These are phyloP conservation scores for Moesziomyces globuligerus DNA, from an alignment of 1,284 basidiomycete species.

Conservation along the genomic window DNA sequence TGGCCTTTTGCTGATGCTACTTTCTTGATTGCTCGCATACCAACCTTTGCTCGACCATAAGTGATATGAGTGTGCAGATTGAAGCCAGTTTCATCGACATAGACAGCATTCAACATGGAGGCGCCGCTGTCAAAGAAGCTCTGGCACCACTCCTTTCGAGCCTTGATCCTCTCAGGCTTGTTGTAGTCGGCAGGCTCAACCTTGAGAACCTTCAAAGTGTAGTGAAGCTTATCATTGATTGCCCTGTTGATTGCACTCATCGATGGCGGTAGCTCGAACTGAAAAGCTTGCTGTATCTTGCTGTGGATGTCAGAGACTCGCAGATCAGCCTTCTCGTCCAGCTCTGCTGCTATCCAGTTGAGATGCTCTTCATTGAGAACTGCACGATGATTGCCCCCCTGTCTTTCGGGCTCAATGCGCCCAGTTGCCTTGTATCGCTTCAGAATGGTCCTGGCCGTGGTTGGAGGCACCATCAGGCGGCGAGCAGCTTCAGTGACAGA, in stretches of 20 bases:
- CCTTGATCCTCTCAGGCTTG: not conserved
- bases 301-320: constrained; percentile 1
- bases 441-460: too few species aligned
- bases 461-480: too few species aligned
- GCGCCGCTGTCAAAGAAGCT: not conserved
- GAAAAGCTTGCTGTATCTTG: not conserved
- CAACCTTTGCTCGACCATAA: not conserved
- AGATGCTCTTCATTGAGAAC: not conserved
- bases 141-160: not conserved
- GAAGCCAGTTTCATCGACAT: constrained; percentile 5
- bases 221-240: constrained; percentile 1
- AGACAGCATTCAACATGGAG: constrained; percentile 1
- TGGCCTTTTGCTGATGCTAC: not conserved
- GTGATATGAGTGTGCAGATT: constrained; percentile 4
- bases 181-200: constrained; percentile 8
- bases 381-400: too few species aligned
- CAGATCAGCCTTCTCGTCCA: constrained; percentile 1
- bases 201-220: constrained; percentile 4
- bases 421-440: too few species aligned
- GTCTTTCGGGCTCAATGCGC: too few species aligned
- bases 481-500: too few species aligned
- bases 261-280: not conserved
- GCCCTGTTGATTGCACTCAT: not conserved
- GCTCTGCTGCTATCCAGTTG: not conserved
- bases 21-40: not conserved